phyloP scores from a whole-genome alignment of 768 basidiomycete genomes.

The Tephrocybe sp. region DNA sequence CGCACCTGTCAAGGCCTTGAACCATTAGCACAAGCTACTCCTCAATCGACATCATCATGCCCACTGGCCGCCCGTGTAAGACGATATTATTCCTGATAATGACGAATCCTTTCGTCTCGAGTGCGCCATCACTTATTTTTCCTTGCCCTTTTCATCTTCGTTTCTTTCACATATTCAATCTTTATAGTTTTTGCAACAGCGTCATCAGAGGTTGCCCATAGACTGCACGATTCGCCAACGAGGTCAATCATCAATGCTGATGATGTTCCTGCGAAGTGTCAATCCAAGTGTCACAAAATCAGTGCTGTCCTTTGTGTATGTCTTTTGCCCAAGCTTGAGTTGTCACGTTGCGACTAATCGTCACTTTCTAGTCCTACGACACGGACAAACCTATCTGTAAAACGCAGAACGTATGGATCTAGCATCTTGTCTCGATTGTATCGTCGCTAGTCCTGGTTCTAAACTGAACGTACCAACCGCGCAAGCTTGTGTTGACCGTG shows the following conservation, averaged over 20 bases:
- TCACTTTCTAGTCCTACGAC: neutral
- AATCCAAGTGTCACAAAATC: neutral
- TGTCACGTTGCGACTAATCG: neutral
- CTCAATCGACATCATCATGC: no score
- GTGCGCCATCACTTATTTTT: no score
- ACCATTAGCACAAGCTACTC: no score
- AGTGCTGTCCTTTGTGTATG: neutral
- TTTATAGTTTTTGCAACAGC: no score
- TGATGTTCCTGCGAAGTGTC: neutral
- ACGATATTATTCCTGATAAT: no score
- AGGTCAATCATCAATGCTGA: neutral
- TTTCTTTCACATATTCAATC: no score
- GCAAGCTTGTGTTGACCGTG: neutral
- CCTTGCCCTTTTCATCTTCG: no score
- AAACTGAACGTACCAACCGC: neutral
- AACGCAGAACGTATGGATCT: neutral
- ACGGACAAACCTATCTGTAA: neutral
- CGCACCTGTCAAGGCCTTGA: no score
- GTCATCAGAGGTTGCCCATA: neutral
- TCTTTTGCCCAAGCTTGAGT: neutral
- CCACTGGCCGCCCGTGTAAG: no score
- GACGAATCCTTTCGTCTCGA: no score
- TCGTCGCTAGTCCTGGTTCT: neutral
- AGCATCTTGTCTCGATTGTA: neutral
- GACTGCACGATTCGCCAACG: neutral